Base-by-base conservation (phyloP, 2,329 filamentous ascomycete species). In the Lachnellula occidentalis region DNA sequence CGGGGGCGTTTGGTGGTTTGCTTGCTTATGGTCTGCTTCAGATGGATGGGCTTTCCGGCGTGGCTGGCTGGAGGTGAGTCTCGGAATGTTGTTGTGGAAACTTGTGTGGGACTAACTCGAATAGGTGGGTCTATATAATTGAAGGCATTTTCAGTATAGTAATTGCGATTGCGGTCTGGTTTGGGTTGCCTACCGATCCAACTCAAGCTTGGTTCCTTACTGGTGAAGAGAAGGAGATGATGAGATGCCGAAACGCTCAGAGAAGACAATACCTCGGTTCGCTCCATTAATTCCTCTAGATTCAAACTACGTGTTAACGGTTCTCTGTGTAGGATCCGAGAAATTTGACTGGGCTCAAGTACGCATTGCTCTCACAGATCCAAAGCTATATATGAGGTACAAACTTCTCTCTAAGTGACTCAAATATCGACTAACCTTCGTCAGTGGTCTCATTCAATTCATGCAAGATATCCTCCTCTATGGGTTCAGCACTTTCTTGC, bases 401-500 rank as follows among this genome's bases (percentile, higher is more conserved):
- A 5, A 2, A 4, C 37, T 7, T 1, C 15, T 8, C 5, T 12
- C 1, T 5, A 21, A 5, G n/a, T 5, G 34, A 19, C 5, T 21
- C 9, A 12, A 7, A 4, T 19, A 19, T 59, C 37, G 34, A 56
- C n/a, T 21, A 41, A 22, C 9, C 5, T 17, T n/a, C 3, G 8
- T 15, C 27, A 78, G 73, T 66, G 71, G 60, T 42, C 48, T 52
- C 14, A 62, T 58, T 11, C 63, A 63, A 45, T 59, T 59, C 6
- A 48, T 57, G 53, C 50, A 48, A 22, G 60, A 64, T 19, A 56
- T 61, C 22, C 46, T 56, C 31, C 48, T 55, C 15, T 82, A 80
- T 61, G 79, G 78, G n/a, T 81, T 82, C 65, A 77, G 74, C 58
- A 82, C 78, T 9, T 83, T 83, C 63, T 67, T 82, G 4, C 81